Evolutionary conservation across 495 filamentous ascomycete species (phyloP).

Genomic region (Lasiosphaeria ovina): DNA sequence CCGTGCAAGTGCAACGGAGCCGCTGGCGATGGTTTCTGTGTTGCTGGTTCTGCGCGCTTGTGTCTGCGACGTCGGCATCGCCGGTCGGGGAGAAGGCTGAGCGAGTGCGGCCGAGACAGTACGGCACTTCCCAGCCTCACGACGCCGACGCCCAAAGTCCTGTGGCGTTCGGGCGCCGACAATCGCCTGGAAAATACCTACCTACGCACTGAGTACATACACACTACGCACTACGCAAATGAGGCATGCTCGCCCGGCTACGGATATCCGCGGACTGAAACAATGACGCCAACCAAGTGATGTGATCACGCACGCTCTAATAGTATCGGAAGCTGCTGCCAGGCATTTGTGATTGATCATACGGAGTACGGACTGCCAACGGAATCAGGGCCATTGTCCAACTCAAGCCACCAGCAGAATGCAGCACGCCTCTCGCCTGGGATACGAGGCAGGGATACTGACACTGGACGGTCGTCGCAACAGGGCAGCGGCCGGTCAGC

Average conservation of each 20-base stretch:
- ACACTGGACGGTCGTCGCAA: constrained; percentile 4
- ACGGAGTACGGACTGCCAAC: neutral
- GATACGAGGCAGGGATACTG: constrained; percentile 15
- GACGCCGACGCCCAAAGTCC: neutral
- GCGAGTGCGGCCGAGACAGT: neutral
- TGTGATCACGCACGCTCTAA: neutral
- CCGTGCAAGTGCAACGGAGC: neutral
- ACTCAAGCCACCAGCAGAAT: no score
- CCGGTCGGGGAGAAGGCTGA: neutral
- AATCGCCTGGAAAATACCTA: no score
- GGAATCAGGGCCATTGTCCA: no score
- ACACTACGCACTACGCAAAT: neutral
- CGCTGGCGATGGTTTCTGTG: neutral
- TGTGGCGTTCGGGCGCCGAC: neutral
- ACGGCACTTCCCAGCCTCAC: neutral
- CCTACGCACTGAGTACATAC: no score
- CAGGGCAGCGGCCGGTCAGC: constrained; percentile 17
- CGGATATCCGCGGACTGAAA: constrained; percentile 2
- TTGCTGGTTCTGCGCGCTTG: neutral
- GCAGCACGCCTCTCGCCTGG: neutral
- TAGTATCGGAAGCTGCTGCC: neutral
- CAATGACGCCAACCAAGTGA: constrained; percentile 1
- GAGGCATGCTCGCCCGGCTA: neutral
- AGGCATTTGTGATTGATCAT: constrained; percentile 1
- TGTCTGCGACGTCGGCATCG: neutral